phyloP scores from a whole-genome alignment of 2,329 filamentous ascomycete species.

The Paracoccidioides brasiliensis region DNA sequence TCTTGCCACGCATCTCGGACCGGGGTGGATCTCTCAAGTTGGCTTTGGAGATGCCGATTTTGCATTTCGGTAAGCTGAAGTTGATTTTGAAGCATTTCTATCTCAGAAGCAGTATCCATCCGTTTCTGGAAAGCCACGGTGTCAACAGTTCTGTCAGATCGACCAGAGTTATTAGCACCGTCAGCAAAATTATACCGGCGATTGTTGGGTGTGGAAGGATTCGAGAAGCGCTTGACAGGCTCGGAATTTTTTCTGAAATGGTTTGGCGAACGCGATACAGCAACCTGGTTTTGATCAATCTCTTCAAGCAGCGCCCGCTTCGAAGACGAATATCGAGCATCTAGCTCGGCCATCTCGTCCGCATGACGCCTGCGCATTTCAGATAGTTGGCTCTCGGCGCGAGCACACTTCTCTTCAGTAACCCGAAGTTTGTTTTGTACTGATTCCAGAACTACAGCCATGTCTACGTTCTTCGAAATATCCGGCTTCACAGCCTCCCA shows the following conservation, averaged over 20 bases:
- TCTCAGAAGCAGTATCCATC: constrained; percentile 80
- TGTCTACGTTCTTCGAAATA: constrained; percentile 53
- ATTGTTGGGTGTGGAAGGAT: constrained; percentile 58
- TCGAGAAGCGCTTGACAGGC: constrained; percentile 52
- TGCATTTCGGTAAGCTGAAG: constrained; percentile 91
- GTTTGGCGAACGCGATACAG: constrained; percentile 59
- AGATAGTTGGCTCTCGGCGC: constrained; percentile 69
- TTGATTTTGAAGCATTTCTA: constrained; percentile 88
- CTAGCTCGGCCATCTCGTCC: constrained; percentile 55
- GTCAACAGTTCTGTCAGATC: constrained; percentile 76
- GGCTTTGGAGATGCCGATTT: constrained; percentile 80
- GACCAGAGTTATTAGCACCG: constrained; percentile 56
- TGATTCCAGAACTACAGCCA: constrained; percentile 75
- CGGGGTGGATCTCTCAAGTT: constrained; percentile 59
- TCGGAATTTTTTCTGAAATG: constrained; percentile 50
- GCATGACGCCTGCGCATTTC: constrained; percentile 63
- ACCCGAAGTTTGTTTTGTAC: constrained; percentile 79
- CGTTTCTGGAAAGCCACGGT: constrained; percentile 72
- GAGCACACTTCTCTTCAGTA: constrained; percentile 64
- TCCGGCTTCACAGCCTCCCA: constrained; percentile 59
- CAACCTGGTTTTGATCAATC: constrained; percentile 70
- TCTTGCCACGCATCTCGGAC: constrained; percentile 51
- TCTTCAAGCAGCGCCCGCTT: constrained; percentile 71
- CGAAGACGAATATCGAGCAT: constrained; percentile 47
- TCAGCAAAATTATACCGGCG: constrained; percentile 55